Conservation (phyloP, 441 rosid species). For the Bruguiera hainesii region DNA sequence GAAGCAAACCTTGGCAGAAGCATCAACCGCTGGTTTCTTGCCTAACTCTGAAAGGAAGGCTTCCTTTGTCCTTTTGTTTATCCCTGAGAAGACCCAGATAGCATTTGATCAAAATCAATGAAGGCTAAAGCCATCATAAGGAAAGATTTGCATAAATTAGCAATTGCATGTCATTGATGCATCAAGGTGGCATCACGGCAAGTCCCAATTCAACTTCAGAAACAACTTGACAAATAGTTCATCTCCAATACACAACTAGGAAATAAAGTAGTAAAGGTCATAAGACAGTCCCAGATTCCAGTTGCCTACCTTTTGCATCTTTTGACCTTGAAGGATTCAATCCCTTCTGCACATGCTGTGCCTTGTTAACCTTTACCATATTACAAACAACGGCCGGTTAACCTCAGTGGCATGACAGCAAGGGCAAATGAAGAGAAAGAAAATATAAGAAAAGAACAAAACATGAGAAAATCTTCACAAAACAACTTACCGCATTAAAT, state of each 20-base stretch:
- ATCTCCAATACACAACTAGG: background rate
- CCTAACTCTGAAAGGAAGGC: slow-evolving; percentile 81
- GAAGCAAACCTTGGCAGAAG: slow-evolving; percentile 42
- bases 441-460: background rate
- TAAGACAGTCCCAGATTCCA: background rate
- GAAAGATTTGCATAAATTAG: no score
- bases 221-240: background rate
- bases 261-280: background rate
- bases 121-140: no score
- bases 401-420: background rate
- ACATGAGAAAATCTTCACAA: background rate
- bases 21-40: slow-evolving; percentile 39
- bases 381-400: slow-evolving; percentile 11
- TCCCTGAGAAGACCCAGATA: slow-evolving; percentile 37
- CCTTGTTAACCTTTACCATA: slow-evolving; percentile 73
- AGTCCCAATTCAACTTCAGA: background rate
- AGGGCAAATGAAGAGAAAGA: background rate
- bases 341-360: slow-evolving; percentile 82
- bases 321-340: slow-evolving; percentile 70
- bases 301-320: slow-evolving; percentile 69
- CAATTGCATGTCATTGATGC: background rate
- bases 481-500: slow-evolving; percentile 84
- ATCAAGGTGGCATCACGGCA: background rate
- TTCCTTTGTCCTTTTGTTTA: slow-evolving; percentile 75
- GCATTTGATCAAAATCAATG: slow-evolving; percentile 14